Evolutionary conservation across 768 basidiomycete genomes (phyloP).

Genomic region (Wakefieldia striispora): DNA sequence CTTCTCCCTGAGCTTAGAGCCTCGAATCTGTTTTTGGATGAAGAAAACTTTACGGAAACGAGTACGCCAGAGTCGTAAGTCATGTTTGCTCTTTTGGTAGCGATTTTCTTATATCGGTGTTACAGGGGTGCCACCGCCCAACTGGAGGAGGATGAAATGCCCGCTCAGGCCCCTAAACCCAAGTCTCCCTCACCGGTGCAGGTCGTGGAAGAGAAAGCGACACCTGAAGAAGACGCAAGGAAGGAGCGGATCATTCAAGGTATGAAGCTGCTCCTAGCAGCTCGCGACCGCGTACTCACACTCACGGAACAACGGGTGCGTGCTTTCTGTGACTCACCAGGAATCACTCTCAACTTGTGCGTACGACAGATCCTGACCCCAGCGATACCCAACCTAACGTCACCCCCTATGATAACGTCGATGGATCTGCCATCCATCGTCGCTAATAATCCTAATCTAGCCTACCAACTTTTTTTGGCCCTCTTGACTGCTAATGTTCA

Average conservation of each 20-base stretch:
- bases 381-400: conserved; percentile 40
- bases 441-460: conserved; percentile 65
- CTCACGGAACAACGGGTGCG: conserved; percentile 72
- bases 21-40: conserved; percentile 66
- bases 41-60: conserved; percentile 48
- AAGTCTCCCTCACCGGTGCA: conserved; percentile 1
- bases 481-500: conserved; percentile 43
- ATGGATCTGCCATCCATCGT: conserved; percentile 66
- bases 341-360: not conserved
- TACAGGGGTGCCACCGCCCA: conserved; percentile 15
- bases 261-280: conserved; percentile 66
- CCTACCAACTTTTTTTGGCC: conserved; percentile 62
- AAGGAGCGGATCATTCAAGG: conserved; percentile 60
- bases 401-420: conserved; percentile 57
- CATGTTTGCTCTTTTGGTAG: not conserved
- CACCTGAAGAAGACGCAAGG: conserved; percentile 51
- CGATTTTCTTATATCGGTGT: conserved; percentile 16
- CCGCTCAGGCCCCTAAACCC: conserved; percentile 1
- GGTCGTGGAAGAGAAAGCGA: conserved; percentile 24
- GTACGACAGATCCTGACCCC: conserved; percentile 50
- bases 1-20: conserved; percentile 75
- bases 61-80: conserved; percentile 49
- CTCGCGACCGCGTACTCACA: conserved; percentile 68
- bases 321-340: not conserved
- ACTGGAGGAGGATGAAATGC: conserved; percentile 5